phyloP scores from a whole-genome alignment of 305 asterid species.

The Fraxinus latifolia region DNA sequence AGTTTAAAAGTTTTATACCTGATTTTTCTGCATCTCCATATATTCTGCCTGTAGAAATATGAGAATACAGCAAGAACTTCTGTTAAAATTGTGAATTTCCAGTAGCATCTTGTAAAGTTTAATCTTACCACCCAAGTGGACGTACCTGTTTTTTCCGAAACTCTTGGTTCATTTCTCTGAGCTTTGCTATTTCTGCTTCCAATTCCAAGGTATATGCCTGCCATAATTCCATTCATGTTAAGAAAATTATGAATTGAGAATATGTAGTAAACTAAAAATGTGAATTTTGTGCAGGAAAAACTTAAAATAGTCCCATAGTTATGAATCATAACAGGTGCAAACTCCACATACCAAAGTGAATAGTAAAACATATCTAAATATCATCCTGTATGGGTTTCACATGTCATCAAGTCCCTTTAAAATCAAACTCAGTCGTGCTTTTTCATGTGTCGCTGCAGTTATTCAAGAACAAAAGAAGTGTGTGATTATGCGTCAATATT shows the following conservation, averaged over 20 bases:
- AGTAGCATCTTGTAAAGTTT: neutral
- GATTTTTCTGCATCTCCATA: conserved; percentile 69
- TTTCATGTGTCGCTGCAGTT: neutral
- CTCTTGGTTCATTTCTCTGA: conserved; percentile 64
- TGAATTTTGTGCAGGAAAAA: neutral
- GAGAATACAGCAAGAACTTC: neutral
- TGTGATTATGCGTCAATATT: neutral
- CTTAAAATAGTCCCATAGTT: neutral
- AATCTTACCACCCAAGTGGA: conserved; percentile 8
- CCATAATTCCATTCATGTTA: conserved; percentile 16
- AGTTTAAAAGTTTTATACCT: conserved; percentile 42
- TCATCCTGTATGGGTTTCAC: neutral
- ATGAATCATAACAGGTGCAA: neutral
- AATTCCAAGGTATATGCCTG: conserved; percentile 88
- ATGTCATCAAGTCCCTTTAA: neutral
- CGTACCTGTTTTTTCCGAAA: conserved; percentile 74
- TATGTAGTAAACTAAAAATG: neutral
- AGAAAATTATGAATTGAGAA: neutral
- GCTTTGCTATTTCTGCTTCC: conserved; percentile 91
- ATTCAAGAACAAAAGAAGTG: neutral
- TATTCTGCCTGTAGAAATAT: conserved; percentile 51
- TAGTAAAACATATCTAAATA: neutral
- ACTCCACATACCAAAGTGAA: neutral
- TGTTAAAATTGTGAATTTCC: conserved; percentile 19
- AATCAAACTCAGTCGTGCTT: neutral